phyloP scores from a whole-genome alignment of 2,329 filamentous ascomycete genomes.

The Shiraia sp. region DNA sequence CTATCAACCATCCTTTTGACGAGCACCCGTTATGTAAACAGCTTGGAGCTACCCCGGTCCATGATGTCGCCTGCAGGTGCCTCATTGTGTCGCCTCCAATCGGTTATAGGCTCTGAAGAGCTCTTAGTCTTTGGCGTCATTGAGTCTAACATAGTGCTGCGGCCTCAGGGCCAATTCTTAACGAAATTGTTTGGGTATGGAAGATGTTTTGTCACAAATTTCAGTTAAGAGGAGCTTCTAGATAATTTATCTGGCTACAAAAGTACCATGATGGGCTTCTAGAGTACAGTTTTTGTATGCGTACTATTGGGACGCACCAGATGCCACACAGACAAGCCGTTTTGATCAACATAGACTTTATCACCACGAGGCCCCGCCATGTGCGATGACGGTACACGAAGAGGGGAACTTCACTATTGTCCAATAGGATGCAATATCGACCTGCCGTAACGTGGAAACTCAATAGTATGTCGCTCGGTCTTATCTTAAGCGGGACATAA shows the following conservation, averaged over 20 bases:
- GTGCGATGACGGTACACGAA: slow-evolving; percentile 25
- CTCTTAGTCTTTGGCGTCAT: slow-evolving; percentile 11
- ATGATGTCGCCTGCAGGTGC: slow-evolving; percentile 27
- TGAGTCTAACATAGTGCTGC: too few relatives aligned
- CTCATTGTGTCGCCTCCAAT: slow-evolving; percentile 19
- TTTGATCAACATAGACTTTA: slow-evolving; percentile 15
- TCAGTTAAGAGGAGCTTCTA: background rate
- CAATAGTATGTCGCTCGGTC: slow-evolving; percentile 17
- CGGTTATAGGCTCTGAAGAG: slow-evolving; percentile 18
- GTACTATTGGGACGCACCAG: background rate
- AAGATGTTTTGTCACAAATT: too few relatives aligned
- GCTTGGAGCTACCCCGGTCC: slow-evolving; percentile 33
- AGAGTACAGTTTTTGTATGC: background rate
- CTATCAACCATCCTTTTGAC: slow-evolving; percentile 34
- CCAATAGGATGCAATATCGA: slow-evolving; percentile 23
- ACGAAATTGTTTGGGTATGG: too few relatives aligned
- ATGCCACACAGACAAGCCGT: slow-evolving; percentile 1
- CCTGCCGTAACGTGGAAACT: slow-evolving; percentile 29
- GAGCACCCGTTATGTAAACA: slow-evolving; percentile 39
- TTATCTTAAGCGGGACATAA: slow-evolving; percentile 33
- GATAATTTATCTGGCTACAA: background rate
- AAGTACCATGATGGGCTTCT: slow-evolving; percentile 18
- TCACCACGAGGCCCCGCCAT: slow-evolving; percentile 24
- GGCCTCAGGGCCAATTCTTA: too few relatives aligned
- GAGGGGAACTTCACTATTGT: slow-evolving; percentile 5